Evolutionary conservation across 1,139 yeast species (phyloP).

Genomic region (Geotrichum cucujoidarum): DNA sequence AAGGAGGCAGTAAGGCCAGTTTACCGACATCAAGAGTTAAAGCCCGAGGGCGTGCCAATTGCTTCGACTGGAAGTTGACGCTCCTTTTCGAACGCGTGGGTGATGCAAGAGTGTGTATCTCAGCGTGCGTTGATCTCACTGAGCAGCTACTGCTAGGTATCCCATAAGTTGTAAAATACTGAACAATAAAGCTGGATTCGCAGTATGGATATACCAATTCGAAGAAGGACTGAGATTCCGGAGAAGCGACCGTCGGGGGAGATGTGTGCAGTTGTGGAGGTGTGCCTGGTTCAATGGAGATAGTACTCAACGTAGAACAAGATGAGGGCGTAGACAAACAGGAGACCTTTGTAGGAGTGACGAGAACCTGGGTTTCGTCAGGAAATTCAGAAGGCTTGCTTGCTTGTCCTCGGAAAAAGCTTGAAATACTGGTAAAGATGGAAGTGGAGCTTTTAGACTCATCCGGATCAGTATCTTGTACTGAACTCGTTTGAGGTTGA

Average conservation of each 20-base stretch:
- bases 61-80: not conserved
- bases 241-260: not conserved
- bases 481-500: not conserved
- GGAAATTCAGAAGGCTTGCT: constrained; percentile 6
- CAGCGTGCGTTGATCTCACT: no score
- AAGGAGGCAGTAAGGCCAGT: not conserved
- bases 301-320: not conserved
- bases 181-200: constrained; percentile 5
- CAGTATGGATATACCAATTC: not conserved
- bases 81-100: not conserved
- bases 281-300: not conserved
- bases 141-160: no score
- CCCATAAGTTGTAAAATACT: not conserved
- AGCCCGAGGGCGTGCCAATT: not conserved
- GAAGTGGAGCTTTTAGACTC: not conserved
- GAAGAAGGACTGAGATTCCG: not conserved
- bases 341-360: not conserved
- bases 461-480: not conserved
- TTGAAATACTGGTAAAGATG: constrained; percentile 9
- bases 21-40: no score
- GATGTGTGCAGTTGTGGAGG: not conserved
- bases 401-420: constrained; percentile 6
- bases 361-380: not conserved
- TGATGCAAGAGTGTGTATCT: not conserved
- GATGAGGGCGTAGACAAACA: not conserved